Conservation (phyloP, 177 flowering plant species). For the Telopea speciosissima region DNA sequence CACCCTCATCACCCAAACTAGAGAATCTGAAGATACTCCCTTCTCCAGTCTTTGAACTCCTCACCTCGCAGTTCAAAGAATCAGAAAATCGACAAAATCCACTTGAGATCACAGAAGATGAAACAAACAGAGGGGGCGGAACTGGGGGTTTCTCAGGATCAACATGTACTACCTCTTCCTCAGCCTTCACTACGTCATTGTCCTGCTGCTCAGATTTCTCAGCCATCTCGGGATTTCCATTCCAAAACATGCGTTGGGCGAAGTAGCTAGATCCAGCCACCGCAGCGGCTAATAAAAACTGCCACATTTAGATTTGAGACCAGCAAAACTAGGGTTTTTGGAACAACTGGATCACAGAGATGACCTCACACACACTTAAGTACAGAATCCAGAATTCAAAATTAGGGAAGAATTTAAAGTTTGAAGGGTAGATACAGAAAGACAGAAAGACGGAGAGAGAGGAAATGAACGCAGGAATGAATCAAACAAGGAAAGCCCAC, state of each 20-base stretch:
- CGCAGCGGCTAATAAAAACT: conserved; percentile 59
- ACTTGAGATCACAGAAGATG: conserved; percentile 2
- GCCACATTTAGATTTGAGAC: conserved; percentile 54
- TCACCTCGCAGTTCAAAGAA: conserved; percentile 6
- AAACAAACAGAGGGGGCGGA: neutral
- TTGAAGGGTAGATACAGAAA: no score
- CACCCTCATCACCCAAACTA: conserved; percentile 26
- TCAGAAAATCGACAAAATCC: conserved; percentile 1
- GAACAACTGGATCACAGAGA: neutral
- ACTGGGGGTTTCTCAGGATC: conserved; percentile 1
- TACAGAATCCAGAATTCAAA: no score
- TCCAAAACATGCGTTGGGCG: conserved; percentile 38
- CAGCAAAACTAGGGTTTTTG: neutral
- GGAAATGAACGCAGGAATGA: no score
- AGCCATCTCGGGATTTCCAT: conserved; percentile 5
- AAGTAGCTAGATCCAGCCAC: conserved; percentile 63
- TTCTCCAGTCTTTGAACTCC: neutral
- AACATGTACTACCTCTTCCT: neutral
- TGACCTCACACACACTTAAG: no score
- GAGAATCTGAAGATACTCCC: conserved; percentile 61
- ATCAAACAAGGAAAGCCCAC: no score
- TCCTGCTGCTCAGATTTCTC: neutral
- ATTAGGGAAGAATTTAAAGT: no score
- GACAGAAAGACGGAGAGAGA: no score
- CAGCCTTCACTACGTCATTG: conserved; percentile 1